Evolutionary conservation across 805 yeast species (phyloP).

Genomic region (Candida montana): DNA sequence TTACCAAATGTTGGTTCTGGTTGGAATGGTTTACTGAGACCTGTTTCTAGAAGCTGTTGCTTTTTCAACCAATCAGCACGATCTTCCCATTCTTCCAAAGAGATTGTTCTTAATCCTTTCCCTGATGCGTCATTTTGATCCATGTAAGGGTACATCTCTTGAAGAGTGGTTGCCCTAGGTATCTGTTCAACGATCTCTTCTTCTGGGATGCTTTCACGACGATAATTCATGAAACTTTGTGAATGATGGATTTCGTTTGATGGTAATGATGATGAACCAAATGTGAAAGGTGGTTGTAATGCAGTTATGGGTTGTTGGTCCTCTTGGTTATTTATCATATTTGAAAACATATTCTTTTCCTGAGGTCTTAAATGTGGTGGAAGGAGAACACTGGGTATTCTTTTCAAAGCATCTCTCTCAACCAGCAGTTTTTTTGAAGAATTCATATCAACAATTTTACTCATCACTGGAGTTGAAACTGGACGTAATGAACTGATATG

Average conservation of each 20-base stretch:
- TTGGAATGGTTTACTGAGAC: background rate
- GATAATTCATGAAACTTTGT: conserved; percentile 2
- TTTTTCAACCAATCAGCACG: conserved; percentile 10
- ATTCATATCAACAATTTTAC: conserved; percentile 4
- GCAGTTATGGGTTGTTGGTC: background rate
- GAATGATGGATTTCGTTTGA: background rate
- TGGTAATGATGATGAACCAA: background rate
- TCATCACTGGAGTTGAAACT: conserved; percentile 12
- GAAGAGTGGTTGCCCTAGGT: conserved; percentile 19
- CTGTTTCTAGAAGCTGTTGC: conserved; percentile 1
- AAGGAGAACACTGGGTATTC: conserved; percentile 23
- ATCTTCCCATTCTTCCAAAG: conserved; percentile 20
- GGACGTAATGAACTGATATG: conserved; percentile 1
- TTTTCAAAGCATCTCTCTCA: conserved; percentile 23
- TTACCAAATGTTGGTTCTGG: conserved; percentile 2
- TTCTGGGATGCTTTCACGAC: conserved; percentile 10
- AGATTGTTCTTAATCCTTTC: conserved; percentile 16
- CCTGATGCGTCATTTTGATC: background rate
- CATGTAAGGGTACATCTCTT: conserved; percentile 14
- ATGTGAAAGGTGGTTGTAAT: background rate
- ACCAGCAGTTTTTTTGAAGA: conserved; percentile 11
- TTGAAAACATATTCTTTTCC: conserved; percentile 2
- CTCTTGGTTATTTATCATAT: background rate
- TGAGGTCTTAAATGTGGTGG: conserved; percentile 26
- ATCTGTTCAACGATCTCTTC: conserved; percentile 16